A percentile compares a stretch with the other conserved stretches of the same genome.
phyloP scores from a whole-genome alignment of 2,329 filamentous ascomycete genomes.

The Aspergillus sp. region DNA sequence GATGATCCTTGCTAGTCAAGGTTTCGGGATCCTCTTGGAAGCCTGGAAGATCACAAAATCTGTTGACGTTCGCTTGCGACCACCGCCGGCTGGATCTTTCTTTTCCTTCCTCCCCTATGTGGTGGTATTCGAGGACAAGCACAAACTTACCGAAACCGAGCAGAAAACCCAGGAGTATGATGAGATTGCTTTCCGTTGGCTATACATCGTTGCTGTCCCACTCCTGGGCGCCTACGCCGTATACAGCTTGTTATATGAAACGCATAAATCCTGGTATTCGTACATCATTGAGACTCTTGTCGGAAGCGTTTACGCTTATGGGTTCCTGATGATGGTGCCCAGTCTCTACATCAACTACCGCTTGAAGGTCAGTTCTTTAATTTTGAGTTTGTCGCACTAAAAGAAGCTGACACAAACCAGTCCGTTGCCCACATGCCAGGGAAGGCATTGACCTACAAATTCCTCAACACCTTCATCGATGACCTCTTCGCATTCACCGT shows the following conservation, averaged over 20 bases:
- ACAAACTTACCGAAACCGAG: constrained; percentile 88
- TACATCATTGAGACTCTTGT: constrained; percentile 93
- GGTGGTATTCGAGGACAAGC: constrained; percentile 88
- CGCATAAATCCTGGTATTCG: constrained; percentile 96
- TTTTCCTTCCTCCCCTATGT: constrained; percentile 71
- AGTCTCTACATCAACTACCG: constrained; percentile 98
- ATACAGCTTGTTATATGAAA: constrained; percentile 88
- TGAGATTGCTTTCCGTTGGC: constrained; percentile 92
- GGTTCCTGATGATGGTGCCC: constrained; percentile 98
- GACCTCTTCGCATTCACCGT: constrained; percentile 98
- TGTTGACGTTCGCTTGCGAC: constrained; percentile 75
- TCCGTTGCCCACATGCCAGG: constrained; percentile 91
- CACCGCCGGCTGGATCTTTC: constrained; percentile 57
- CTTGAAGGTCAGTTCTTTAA: constrained; percentile 55
- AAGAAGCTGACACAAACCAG: constrained; percentile 23
- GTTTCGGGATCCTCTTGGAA: constrained; percentile 68
- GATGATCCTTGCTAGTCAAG: constrained; percentile 97
- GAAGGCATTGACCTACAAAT: constrained; percentile 97
- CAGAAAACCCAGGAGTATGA: constrained; percentile 99
- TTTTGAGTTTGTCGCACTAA: background rate
- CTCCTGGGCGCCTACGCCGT: constrained; percentile 79
- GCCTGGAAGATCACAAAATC: constrained; percentile 96
- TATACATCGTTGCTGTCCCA: constrained; percentile 86
- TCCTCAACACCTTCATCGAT: constrained; percentile 97
- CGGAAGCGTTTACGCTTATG: constrained; percentile 93